Base-by-base conservation (phyloP, 140 eudicot species). In the Anethum foeniculum region DNA sequence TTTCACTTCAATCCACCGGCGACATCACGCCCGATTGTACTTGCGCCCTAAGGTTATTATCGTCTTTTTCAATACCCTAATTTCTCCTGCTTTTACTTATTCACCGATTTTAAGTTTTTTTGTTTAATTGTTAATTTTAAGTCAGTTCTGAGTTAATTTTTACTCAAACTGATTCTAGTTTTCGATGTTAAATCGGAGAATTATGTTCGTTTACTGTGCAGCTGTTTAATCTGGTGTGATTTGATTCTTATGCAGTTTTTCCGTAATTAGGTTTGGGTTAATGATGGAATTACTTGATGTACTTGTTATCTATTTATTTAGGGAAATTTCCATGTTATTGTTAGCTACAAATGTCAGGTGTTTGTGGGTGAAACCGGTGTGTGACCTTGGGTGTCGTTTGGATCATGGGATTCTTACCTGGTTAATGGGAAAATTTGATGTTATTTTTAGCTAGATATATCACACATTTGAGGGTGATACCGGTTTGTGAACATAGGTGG, bases 1-100 rank as follows among this genome's bases (percentile, higher is more conserved):
- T 71, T 89, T 86, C 84, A 67, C 90, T n/a, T 75, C 87, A 19
- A 80, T 88, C 77, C 86, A 77, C 56, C 84, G 87, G 87, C 82
- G 83, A 41, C 73, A 80, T 83, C 44, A 76, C 62, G 9, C 84
- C 75, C 88, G 89, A 84, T 88, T 89, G 32, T 36, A 28, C 79
- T 84, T 85, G 16, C 49, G 23, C 52, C 79, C 80, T n/a, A 85
- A 91, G 96, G 96, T 90, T 14, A 28, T 54, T 47, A 12, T 47
- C 5, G 52, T 12, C 52, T 47, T 34, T 75, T 14, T 32, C 58
- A 1, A 15, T 39, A 39, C 62, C 60, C 81, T 75, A 19, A 14
- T 79, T 75, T 60, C 23, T 12, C 67, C 52, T 39, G 14, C 48
- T 64, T 14, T 25, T 44, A 7, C 12, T 74, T 13, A 21, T 15